phyloP scores from a whole-genome alignment of 108 stramenopile species.

The Nitzschia sp. region DNA sequence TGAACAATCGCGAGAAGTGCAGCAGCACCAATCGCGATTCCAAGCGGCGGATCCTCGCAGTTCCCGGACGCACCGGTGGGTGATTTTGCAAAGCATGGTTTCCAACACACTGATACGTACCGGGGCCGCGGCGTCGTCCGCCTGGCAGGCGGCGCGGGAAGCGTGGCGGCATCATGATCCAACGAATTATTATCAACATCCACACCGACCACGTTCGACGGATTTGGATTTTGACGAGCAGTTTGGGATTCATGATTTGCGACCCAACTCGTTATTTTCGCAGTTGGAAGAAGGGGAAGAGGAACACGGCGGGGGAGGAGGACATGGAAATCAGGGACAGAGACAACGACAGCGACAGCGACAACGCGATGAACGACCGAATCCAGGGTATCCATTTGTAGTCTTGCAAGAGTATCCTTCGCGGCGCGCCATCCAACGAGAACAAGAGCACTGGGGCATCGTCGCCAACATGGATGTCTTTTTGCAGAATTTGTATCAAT shows the following conservation, averaged over 20 bases:
- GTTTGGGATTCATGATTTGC: constrained; percentile 13
- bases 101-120: constrained; percentile 11
- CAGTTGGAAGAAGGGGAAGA: not conserved
- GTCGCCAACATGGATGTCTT: constrained; percentile 89
- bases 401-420: constrained; percentile 46
- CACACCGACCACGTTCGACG: not conserved
- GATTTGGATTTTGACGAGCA: not conserved
- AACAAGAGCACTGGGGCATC: constrained; percentile 64
- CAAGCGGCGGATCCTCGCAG: not conserved
- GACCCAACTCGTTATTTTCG: not conserved
- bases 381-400: constrained; percentile 52
- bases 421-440: not conserved
- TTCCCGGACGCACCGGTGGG: constrained; percentile 13
- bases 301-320: not conserved
- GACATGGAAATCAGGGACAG: no score
- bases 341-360: no score
- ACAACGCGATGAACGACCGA: not conserved
- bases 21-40: constrained; percentile 50
- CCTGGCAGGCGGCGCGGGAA: constrained; percentile 10
- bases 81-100: constrained; percentile 28
- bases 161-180: constrained; percentile 13
- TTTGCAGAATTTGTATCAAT: constrained; percentile 84
- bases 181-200: no score
- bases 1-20: constrained; percentile 62
- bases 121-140: not conserved